Conservation (phyloP, 495 filamentous ascomycete genomes). For the Staphylotrichum longicolle region DNA sequence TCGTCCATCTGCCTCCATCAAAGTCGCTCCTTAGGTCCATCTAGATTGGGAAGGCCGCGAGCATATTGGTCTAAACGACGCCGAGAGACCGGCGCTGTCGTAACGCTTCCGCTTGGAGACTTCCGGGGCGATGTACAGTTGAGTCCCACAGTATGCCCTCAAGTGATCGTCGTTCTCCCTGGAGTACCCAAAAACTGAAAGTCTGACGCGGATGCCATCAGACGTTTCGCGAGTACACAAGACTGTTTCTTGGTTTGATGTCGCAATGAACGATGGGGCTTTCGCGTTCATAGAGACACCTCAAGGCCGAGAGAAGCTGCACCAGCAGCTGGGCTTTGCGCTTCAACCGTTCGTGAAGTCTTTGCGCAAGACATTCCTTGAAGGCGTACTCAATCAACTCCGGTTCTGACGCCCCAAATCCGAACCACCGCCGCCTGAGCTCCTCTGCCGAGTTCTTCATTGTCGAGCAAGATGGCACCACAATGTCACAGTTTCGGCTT, state of each 20-base stretch:
- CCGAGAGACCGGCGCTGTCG: no score
- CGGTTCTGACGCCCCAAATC: no score
- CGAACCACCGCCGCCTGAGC: neutral
- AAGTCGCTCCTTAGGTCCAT: no score
- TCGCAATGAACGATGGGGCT: conserved; percentile 11
- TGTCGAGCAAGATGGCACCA: neutral
- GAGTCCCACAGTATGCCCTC: neutral
- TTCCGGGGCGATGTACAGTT: neutral
- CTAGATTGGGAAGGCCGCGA: no score
- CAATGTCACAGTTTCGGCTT: neutral
- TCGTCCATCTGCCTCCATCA: no score
- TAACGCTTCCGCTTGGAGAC: neutral
- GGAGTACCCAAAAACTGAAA: neutral
- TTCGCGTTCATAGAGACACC: conserved; percentile 7
- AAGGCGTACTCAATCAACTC: no score
- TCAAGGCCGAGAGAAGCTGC: conserved; percentile 5
- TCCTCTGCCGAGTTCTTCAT: neutral
- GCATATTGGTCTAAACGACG: no score
- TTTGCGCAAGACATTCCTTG: no score
- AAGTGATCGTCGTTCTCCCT: neutral
- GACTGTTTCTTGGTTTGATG: conserved; percentile 13
- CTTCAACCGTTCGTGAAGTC: no score
- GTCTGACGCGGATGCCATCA: neutral
- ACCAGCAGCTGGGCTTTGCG: no score
- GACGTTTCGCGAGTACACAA: neutral